A percentile compares a stretch with the other conserved stretches of the same genome.
Conservation (phyloP, 805 yeast genomes). For the Isabelozyma pseudorhagii region DNA sequence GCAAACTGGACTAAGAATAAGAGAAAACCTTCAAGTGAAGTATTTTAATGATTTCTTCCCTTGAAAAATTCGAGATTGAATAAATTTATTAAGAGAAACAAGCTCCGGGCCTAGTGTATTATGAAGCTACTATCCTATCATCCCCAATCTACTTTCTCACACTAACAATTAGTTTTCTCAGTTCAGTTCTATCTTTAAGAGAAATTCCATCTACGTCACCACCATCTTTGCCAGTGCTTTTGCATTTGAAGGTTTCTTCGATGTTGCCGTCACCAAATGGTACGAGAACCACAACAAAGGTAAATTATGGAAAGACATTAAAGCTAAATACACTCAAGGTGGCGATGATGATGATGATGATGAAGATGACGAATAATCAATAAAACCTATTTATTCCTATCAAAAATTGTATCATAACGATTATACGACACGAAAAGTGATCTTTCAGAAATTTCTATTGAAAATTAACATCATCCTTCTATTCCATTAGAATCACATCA, state of each 20-base stretch:
- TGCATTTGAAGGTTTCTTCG: conserved; percentile 77
- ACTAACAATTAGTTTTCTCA: not conserved
- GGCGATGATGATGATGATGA: conserved; percentile 61
- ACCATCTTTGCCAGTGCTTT: conserved; percentile 82
- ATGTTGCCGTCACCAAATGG: conserved; percentile 63
- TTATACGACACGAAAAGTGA: not conserved
- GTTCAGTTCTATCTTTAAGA: conserved; percentile 52
- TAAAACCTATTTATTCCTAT: not conserved
- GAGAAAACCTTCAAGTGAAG: too few relatives aligned
- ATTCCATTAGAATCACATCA: not conserved
- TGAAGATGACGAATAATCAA: not conserved
- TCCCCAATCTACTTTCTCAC: not conserved
- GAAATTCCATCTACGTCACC: conserved; percentile 87
- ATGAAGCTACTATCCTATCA: too few relatives aligned
- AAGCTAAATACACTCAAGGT: conserved; percentile 52
- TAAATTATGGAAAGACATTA: conserved; percentile 82
- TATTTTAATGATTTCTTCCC: too few relatives aligned
- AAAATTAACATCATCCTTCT: not conserved
- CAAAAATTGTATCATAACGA: not conserved
- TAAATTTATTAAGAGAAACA: too few relatives aligned
- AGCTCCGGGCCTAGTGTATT: too few relatives aligned
- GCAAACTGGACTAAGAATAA: too few relatives aligned
- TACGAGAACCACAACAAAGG: conserved; percentile 79
- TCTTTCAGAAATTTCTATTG: not conserved
- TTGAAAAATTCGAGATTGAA: too few relatives aligned